A percentile compares a stretch with the other conserved stretches of the same genome.
phyloP scores from a whole-genome alignment of 371 early-diverging fungal genomes.

The Rhizopus arrhizus region DNA sequence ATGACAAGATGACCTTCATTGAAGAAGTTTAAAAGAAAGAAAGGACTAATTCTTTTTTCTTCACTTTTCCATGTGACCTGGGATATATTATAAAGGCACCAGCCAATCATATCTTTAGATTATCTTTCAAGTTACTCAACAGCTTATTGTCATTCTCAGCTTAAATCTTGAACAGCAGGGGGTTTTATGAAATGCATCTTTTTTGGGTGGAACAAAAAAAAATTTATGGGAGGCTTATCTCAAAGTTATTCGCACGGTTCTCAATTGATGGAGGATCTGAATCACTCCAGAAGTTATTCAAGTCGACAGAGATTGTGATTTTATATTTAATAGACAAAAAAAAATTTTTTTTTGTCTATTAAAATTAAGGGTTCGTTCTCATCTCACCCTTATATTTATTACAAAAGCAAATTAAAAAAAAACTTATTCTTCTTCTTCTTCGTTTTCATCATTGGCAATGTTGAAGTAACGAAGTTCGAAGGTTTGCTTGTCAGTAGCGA shows the following conservation, averaged over 20 bases:
- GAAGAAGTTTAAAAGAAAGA: background rate
- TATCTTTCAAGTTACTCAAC: no score
- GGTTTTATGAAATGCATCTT: no score
- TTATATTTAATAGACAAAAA: conserved; percentile 17
- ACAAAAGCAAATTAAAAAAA: conserved; percentile 20
- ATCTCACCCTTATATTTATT: conserved; percentile 53
- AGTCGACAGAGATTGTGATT: conserved; percentile 36
- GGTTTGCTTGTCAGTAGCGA: conserved; percentile 87
- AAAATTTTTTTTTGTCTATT: background rate
- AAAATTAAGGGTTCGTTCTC: conserved; percentile 66
- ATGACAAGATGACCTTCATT: background rate
- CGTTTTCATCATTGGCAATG: conserved; percentile 85
- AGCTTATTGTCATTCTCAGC: no score
- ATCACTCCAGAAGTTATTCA: background rate
- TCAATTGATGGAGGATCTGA: no score
- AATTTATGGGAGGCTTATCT: no score
- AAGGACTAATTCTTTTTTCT: no score
- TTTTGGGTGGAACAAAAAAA: no score
- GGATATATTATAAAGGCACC: no score
- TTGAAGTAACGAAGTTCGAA: conserved; percentile 97
- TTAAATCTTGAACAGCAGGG: no score
- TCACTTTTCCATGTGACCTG: no score
- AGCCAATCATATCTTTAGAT: no score
- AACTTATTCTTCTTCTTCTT: conserved; percentile 69
- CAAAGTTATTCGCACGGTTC: no score